phyloP scores from a whole-genome alignment of 2,329 filamentous ascomycete species.

The Leptographium galeiforme region DNA sequence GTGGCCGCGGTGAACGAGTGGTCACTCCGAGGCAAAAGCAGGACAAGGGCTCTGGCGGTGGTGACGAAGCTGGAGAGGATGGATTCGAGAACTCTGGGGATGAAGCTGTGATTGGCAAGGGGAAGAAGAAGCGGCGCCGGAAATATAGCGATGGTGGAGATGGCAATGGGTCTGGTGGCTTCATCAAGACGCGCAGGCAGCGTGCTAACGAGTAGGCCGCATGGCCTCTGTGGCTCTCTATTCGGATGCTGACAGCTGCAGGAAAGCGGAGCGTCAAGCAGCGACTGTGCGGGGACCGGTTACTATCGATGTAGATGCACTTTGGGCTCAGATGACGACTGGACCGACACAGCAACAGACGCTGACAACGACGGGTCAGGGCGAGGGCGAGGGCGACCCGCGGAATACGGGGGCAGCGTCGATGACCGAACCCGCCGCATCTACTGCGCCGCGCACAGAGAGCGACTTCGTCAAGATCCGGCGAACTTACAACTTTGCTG shows the following conservation, averaged over 20 bases:
- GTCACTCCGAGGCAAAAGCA: background rate
- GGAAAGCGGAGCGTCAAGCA: slow-evolving; percentile 43
- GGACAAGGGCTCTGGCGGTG: slow-evolving; percentile 7
- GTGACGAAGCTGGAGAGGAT: slow-evolving; percentile 26
- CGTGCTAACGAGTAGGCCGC: slow-evolving; percentile 45
- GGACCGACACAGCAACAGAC: background rate
- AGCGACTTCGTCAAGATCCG: slow-evolving; percentile 47
- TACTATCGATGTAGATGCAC: slow-evolving; percentile 56
- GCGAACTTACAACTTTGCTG: slow-evolving; percentile 62
- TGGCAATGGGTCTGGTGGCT: slow-evolving; percentile 43
- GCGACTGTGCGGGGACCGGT: slow-evolving; percentile 41
- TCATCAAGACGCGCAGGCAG: slow-evolving; percentile 62
- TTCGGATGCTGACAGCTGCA: slow-evolving; percentile 13
- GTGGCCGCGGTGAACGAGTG: slow-evolving; percentile 7
- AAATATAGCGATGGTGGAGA: slow-evolving; percentile 36
- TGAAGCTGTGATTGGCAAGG: slow-evolving; percentile 52
- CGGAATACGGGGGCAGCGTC: background rate
- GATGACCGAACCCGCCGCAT: slow-evolving; percentile 11
- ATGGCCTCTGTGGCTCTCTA: background rate
- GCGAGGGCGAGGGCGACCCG: background rate
- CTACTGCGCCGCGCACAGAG: background rate
- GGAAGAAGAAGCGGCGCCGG: slow-evolving; percentile 32
- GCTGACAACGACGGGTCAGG: background rate
- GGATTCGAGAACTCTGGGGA: slow-evolving; percentile 59
- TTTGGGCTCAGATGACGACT: slow-evolving; percentile 54